Evolutionary conservation across 2,329 filamentous ascomycete genomes (phyloP).

Genomic region (Talaromyces sp.): DNA sequence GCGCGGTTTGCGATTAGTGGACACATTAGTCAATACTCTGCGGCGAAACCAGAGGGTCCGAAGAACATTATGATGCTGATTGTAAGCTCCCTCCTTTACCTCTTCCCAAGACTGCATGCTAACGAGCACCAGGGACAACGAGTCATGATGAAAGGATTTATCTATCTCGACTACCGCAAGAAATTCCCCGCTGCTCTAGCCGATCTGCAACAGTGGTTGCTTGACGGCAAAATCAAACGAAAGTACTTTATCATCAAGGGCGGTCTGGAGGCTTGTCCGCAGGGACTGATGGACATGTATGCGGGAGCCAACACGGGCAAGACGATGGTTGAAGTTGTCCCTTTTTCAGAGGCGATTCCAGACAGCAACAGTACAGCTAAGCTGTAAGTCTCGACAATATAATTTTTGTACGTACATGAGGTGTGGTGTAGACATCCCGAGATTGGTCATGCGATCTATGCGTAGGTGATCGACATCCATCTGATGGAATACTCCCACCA

Average conservation of each 20-base stretch:
- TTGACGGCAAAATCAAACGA: conserved; percentile 67
- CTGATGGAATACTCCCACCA: neutral
- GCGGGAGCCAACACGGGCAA: conserved; percentile 68
- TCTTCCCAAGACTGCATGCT: neutral
- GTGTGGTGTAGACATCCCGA: neutral
- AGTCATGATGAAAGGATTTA: conserved; percentile 64
- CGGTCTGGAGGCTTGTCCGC: conserved; percentile 62
- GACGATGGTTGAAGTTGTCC: conserved; percentile 49
- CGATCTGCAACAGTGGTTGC: conserved; percentile 65
- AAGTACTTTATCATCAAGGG: conserved; percentile 69
- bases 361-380: conserved; percentile 35
- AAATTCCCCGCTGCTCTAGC: conserved; percentile 57
- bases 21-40: conserved; percentile 67
- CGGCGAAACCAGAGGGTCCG: conserved; percentile 53
- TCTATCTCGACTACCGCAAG: conserved; percentile 64
- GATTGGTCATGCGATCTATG: neutral
- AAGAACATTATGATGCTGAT: conserved; percentile 45
- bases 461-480: neutral
- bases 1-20: conserved; percentile 70
- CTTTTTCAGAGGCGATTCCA: conserved; percentile 29
- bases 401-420: neutral
- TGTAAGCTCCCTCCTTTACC: conserved; percentile 26
- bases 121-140: conserved; percentile 30
- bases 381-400: conserved; percentile 29
- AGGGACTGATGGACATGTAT: conserved; percentile 62